These are phyloP conservation scores for Purpureocillium lavendulum DNA, from an alignment of 2,329 filamentous ascomycete genomes.

Conservation along the genomic window DNA sequence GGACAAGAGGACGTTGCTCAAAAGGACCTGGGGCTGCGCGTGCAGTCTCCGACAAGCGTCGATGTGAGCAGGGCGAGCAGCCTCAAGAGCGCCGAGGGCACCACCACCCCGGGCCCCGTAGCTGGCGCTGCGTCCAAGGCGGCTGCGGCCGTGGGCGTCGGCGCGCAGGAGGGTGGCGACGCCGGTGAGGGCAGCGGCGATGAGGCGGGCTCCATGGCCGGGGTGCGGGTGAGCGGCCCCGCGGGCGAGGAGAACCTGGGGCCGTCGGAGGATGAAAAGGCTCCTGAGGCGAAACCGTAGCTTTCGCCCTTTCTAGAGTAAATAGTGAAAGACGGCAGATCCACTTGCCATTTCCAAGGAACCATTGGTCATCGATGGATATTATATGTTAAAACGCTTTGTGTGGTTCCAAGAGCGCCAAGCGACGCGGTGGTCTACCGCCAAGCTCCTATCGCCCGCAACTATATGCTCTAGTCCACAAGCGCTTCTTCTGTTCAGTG, in stretches of 20 bases:
- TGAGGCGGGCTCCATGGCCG: constrained; percentile 16
- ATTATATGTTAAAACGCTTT: too few relatives aligned
- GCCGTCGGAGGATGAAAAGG: constrained; percentile 5
- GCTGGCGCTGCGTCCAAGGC: too few relatives aligned
- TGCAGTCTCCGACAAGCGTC: constrained; percentile 55
- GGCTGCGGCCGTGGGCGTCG: too few relatives aligned
- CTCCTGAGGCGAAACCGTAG: not conserved
- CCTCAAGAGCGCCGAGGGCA: constrained; percentile 33
- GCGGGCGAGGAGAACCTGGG: constrained; percentile 22
- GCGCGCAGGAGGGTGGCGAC: constrained; percentile 1
- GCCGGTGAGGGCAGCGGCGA: constrained; percentile 4
- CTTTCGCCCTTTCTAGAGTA: too few relatives aligned
- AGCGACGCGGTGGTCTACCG: too few relatives aligned
- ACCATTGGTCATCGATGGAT: too few relatives aligned
- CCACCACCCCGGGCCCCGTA: not conserved
- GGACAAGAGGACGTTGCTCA: constrained; percentile 29
- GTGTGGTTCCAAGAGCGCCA: too few relatives aligned
- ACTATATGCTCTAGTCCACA: too few relatives aligned
- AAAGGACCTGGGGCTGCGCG: constrained; percentile 61
- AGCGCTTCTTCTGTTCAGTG: constrained; percentile 12
- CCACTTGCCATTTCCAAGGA: too few relatives aligned
- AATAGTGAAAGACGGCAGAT: not conserved
- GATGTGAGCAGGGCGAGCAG: constrained; percentile 68
- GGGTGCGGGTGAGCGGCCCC: constrained; percentile 27
- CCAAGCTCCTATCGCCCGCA: too few relatives aligned